Evolutionary conservation across 1,284 basidiomycete genomes (phyloP), one percentile per base, ranked within the genome.

Genomic region (Termitomyces sp.): DNA sequence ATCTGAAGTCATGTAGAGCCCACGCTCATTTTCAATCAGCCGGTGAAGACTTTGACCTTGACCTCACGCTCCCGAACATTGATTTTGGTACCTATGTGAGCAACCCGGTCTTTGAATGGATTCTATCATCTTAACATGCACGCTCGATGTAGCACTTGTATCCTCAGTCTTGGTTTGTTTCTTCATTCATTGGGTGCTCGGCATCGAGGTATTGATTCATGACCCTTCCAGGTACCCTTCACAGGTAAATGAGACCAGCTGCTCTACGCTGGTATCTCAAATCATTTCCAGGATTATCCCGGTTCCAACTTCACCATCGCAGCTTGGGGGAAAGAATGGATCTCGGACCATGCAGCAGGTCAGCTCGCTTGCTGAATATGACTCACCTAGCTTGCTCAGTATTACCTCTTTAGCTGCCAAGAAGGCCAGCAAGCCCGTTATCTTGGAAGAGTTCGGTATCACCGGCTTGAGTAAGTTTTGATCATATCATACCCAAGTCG

Each of bases 361-460:
- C 54, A 39, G 65, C 14, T 52, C 18, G 14, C 19, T 26, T 28
- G 18, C 6, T 47, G 14, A 8, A 16, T n/a, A 16, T 14, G 16
- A 16, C 11, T 14, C 6, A 7, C 42, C 24, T 51, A 14, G 33
- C n/a, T 31, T 53, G 10, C 50, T 53, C 28, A n/a, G n/a, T n/a
- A 35, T 14, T n/a, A 18, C 24, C 46, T 45, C 24, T 14, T n/a
- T 53, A 80, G 80, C 77, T 21, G 78, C 79, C 0, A 73, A 72
- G 51, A 70, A 66, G 50, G 75, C 73, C 0, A 68, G 69, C 30
- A 83, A 83, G 56, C 80, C 80, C 1, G 58, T 81, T 11, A 64
- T 82, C 11, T 60, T 82, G 13, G 80, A 83, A 58, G 80, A 81
- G 55, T 81, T 81, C 55, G 79, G 79, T n/a, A 61, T 77, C 1